Evolutionary conservation across 78 protist species (phyloP), one percentile per base, ranked within the genome.

Genomic region (Neovahlkampfia damariscottae): DNA sequence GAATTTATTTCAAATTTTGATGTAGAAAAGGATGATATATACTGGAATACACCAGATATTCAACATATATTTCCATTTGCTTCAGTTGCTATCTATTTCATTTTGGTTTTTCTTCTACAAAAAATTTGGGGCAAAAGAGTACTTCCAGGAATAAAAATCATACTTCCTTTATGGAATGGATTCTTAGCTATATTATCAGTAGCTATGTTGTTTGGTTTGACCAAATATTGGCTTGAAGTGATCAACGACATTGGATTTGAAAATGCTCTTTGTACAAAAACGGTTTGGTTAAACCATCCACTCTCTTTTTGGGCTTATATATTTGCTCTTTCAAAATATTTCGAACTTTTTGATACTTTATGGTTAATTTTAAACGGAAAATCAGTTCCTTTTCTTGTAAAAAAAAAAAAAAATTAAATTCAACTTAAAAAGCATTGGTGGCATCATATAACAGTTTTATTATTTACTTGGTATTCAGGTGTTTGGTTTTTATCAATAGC

Each of bases 391-490:
- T n/a, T 50, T 50, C 62, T 50, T 50, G 62, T n/a, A n/a, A n/a
- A n/a, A n/a, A n/a, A n/a, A n/a, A n/a, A n/a, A n/a, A n/a, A n/a
- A n/a, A n/a, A n/a, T n/a, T n/a, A n/a, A n/a, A n/a, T n/a, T n/a
- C n/a, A n/a, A n/a, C n/a, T n/a, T n/a, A n/a, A n/a, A n/a, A n/a
- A n/a, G 3, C 91, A 88, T 78, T 88, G 87, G 87, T 85, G 78
- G 73, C 91, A 88, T 83, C 91, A 88, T 85, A 67, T 73, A 32
- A 41, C 87, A 58, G 84, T 79, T 28, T 4, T 82, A 29, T 72
- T 76, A 40, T 80, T 30, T 78, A 79, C 87, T 79, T 88, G 91
- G 91, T 79, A 82, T 38, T 32, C 82, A 9, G 87, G 89, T 29
- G 29, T 78, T 38, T 78, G 74, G 41, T 88, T 72, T n/a, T 70